Conservation (phyloP, 352 stramenopile species). For the Halophytophthora batemanensis region DNA sequence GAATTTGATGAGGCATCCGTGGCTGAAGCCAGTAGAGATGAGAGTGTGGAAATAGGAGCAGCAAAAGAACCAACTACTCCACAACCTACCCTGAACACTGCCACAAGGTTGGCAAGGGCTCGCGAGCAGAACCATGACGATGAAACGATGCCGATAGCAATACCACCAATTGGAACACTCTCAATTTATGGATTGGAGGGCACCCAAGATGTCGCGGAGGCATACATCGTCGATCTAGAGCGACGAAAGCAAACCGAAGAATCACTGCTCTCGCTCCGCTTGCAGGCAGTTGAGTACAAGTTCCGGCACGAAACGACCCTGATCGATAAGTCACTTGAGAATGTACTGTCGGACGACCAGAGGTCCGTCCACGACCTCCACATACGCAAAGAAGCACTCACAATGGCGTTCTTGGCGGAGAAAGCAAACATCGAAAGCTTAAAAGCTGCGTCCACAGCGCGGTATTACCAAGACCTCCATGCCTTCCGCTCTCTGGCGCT, state of each 20-base stretch:
- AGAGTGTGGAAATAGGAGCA: no score
- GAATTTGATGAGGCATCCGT: constrained; percentile 8
- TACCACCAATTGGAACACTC: no score
- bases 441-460: constrained; percentile 43
- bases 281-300: constrained; percentile 40
- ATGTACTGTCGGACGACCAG: neutral
- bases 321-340: constrained; percentile 18
- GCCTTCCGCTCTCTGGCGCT: constrained; percentile 40
- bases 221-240: constrained; percentile 46
- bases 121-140: no score
- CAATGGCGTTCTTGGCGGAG: constrained; percentile 45
- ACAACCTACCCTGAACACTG: no score
- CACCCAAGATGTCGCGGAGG: constrained; percentile 12
- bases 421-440: constrained; percentile 54
- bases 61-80: no score
- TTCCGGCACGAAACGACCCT: constrained; percentile 26
- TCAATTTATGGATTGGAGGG: neutral
- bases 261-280: constrained; percentile 42
- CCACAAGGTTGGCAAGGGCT: no score
- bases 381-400: constrained; percentile 31
- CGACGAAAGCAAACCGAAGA: constrained; percentile 48
- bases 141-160: no score
- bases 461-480: constrained; percentile 67
- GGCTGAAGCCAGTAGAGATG: neutral
- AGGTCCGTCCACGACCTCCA: constrained; percentile 11